Evolutionary conservation across 495 filamentous ascomycete species (phyloP).

Genomic region (Daldinia concentrica): DNA sequence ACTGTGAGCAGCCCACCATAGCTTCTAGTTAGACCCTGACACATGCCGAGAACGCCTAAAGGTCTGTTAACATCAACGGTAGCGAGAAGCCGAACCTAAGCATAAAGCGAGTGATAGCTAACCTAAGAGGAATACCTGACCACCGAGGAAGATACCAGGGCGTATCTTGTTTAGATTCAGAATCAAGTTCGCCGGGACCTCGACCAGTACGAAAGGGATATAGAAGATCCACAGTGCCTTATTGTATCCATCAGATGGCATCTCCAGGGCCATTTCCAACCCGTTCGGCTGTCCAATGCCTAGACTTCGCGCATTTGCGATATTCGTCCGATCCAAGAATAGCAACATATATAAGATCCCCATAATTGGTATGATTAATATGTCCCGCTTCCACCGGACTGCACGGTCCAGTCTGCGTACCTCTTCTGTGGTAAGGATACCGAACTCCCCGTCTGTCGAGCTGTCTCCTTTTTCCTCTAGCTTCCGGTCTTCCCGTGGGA

Average conservation of each 20-base stretch:
- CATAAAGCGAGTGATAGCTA: background rate
- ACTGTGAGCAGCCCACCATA: slow-evolving; percentile 37
- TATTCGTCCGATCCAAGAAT: slow-evolving; percentile 42
- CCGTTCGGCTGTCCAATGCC: slow-evolving; percentile 30
- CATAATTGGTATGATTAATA: slow-evolving; percentile 38
- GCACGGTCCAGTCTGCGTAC: slow-evolving; percentile 25
- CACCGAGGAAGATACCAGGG: slow-evolving; percentile 34
- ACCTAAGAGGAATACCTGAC: slow-evolving; percentile 37
- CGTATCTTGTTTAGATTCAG: slow-evolving; percentile 37
- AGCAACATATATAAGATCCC: slow-evolving; percentile 36
- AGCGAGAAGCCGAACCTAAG: background rate
- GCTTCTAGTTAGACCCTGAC: slow-evolving; percentile 33
- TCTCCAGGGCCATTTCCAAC: slow-evolving; percentile 30
- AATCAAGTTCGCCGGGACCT: slow-evolving; percentile 40
- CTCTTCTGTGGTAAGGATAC: slow-evolving; percentile 6
- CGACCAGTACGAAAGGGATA: slow-evolving; percentile 33
- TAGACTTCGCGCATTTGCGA: slow-evolving; percentile 35
- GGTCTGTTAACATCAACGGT: slow-evolving; percentile 8
- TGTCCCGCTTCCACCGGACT: slow-evolving; percentile 37
- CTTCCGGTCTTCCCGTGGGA: background rate
- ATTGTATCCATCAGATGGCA: slow-evolving; percentile 40
- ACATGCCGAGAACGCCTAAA: slow-evolving; percentile 36
- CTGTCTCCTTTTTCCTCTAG: slow-evolving; percentile 8
- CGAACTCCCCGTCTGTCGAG: background rate
- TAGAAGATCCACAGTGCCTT: slow-evolving; percentile 39